phyloP scores from a whole-genome alignment of 805 yeast genomes.

The Clavispora vitiphila region DNA sequence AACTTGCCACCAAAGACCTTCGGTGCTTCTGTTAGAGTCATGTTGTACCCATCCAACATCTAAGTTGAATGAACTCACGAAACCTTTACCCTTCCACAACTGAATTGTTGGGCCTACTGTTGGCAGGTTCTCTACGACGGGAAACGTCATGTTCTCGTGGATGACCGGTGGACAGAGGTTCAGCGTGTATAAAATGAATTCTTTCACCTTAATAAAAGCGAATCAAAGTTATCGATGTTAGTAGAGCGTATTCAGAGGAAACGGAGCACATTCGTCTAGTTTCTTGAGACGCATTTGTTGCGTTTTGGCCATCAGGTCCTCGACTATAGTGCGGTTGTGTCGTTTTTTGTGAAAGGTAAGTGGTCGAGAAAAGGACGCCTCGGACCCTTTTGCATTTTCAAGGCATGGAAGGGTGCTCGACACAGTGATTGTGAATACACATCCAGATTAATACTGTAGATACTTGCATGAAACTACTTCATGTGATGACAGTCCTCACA shows the following conservation, averaged over 20 bases:
- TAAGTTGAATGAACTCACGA: conserved; percentile 39
- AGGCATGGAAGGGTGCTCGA: too few relatives aligned
- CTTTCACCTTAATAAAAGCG: conserved; percentile 6
- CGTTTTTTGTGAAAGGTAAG: too few relatives aligned
- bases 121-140: conserved; percentile 1
- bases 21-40: conserved; percentile 99
- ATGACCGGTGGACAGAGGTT: conserved; percentile 2
- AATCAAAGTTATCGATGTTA: background rate
- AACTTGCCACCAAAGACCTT: conserved; percentile 99
- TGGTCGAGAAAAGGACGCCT: too few relatives aligned
- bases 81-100: conserved; percentile 6
- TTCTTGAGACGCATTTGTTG: too few relatives aligned
- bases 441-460: too few relatives aligned
- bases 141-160: conserved; percentile 4
- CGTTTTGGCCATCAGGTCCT: too few relatives aligned
- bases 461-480: too few relatives aligned
- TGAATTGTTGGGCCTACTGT: conserved; percentile 8
- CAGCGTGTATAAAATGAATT: conserved; percentile 19
- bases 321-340: too few relatives aligned
- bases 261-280: too few relatives aligned
- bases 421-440: too few relatives aligned
- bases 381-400: too few relatives aligned
- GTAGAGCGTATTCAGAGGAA: background rate
- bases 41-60: conserved; percentile 99
- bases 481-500: too few relatives aligned